Base-by-base conservation (phyloP, 2,329 filamentous ascomycete species). In the Byssochlamys sp. region DNA sequence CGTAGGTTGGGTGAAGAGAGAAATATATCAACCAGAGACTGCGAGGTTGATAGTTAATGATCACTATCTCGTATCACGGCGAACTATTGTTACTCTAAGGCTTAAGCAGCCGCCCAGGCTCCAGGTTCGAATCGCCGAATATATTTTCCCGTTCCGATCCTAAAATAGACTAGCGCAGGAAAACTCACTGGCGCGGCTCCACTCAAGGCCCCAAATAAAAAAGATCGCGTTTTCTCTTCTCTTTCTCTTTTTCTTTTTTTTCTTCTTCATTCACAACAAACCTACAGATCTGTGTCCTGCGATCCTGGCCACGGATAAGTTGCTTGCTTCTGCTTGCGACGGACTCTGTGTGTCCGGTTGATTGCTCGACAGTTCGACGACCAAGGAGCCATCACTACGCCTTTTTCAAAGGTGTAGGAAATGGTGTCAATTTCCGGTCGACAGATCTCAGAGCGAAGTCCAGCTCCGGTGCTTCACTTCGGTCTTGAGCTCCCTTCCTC, bases 381-480 rank as follows among this genome's bases (percentile, higher is more conserved):
- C 78, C 72, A 90, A 86, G 88, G 88, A 91, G 86, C 85, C 87
- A 89, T 85, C 83, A 73, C 39, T 45, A 24, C 39, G 12, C 39
- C 12, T 39, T 39, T 39, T 3, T 31, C 19, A 19, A 31, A 2
- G 29, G 14, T 14, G 39, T 45, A 73, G 75, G 69, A 68, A 75
- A 85, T 90, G 88, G 84, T 91, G 87, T 88, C 82, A 85, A 88
- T 90, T 76, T 91, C 88, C 87, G 85, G 89, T 91, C 88, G 90
- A 95, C 91, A 94, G 89, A 86, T 94, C 87, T 89, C 75, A 95
- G 87, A 96, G 75, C 69, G 83, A 94, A 68, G 63, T 67, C 78
- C 75, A 77, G 79, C 79, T 74, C 78, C 75, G 75, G 75, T 73
- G 69, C 66, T 69, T 69, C 68, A 71, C 77, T 71, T 67, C 65